phyloP scores from a whole-genome alignment of 78 protist genomes.

The Bigelowiella natans region DNA sequence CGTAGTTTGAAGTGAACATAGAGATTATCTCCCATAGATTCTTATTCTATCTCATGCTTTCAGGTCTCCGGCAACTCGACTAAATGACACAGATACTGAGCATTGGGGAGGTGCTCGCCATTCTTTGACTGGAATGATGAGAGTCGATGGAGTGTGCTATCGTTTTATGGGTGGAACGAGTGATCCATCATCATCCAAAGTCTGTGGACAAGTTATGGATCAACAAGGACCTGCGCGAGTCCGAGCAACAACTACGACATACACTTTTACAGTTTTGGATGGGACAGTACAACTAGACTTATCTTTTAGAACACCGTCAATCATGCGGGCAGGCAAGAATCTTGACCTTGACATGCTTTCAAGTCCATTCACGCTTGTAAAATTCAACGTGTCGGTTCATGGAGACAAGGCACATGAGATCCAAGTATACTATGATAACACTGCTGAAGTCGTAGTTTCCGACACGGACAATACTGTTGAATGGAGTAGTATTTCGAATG shows the following conservation, averaged over 20 bases:
- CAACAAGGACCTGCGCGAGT: not conserved
- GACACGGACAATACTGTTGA: too few relatives aligned
- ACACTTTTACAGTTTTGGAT: not conserved
- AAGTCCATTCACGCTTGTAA: not conserved
- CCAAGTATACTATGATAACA: not conserved
- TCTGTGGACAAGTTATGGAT: not conserved
- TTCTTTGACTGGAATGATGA: not conserved
- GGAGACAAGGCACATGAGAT: not conserved
- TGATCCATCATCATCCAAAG: not conserved
- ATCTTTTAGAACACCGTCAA: too few relatives aligned
- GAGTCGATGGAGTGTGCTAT: not conserved
- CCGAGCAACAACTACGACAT: not conserved
- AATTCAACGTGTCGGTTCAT: not conserved
- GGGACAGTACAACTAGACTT: too few relatives aligned
- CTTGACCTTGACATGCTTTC: not conserved
- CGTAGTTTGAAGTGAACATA: too few relatives aligned
- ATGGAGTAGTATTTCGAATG: too few relatives aligned
- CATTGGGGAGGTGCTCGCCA: constrained; percentile 2
- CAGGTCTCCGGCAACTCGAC: too few relatives aligned
- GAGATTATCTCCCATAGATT: too few relatives aligned
- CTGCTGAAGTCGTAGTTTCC: constrained; percentile 1
- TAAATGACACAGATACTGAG: not conserved
- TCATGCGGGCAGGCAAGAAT: too few relatives aligned
- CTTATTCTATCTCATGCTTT: too few relatives aligned
- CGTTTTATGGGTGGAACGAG: constrained; percentile 5